phyloP scores from a whole-genome alignment of 192 early-diverging fungal species.

The Backusella morwellensis region DNA sequence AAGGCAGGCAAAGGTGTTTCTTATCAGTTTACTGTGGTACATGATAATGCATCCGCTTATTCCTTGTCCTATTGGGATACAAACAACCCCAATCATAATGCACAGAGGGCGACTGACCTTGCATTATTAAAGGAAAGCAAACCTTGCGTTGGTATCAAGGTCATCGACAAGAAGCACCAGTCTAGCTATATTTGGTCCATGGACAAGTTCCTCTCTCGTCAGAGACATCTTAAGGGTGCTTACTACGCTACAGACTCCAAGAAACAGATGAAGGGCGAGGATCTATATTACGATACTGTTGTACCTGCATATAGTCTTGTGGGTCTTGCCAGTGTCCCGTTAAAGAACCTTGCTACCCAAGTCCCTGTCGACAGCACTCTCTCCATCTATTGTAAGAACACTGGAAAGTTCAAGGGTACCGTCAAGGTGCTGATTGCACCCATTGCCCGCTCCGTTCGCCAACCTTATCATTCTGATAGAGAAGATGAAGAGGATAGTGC shows the following conservation, averaged over 20 bases:
- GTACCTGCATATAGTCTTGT: slow-evolving; percentile 47
- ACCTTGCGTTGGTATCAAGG: slow-evolving; percentile 51
- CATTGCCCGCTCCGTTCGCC: slow-evolving; percentile 21
- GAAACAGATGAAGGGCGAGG: slow-evolving; percentile 54
- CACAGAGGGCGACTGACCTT: slow-evolving; percentile 35
- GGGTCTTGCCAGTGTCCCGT: slow-evolving; percentile 40
- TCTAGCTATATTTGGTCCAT: slow-evolving; percentile 45
- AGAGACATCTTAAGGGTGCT: slow-evolving; percentile 38
- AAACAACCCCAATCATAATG: slow-evolving; percentile 25
- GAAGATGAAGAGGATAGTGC: neutral
- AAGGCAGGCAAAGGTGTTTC: slow-evolving; percentile 74
- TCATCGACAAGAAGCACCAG: slow-evolving; percentile 52
- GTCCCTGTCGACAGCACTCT: slow-evolving; percentile 39
- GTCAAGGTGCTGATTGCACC: slow-evolving; percentile 44
- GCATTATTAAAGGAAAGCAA: slow-evolving; percentile 36
- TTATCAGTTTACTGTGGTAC: slow-evolving; percentile 80
- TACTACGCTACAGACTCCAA: slow-evolving; percentile 52
- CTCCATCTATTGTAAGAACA: slow-evolving; percentile 41
- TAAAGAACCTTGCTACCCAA: slow-evolving; percentile 44
- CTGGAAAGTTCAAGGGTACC: slow-evolving; percentile 38
- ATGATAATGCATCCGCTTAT: slow-evolving; percentile 46
- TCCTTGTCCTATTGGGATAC: slow-evolving; percentile 47
- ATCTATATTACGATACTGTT: slow-evolving; percentile 54
- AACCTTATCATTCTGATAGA: neutral
- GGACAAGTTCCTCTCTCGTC: slow-evolving; percentile 29